Conservation (phyloP, 2,329 filamentous ascomycete genomes). For the Talaromyces sp. region DNA sequence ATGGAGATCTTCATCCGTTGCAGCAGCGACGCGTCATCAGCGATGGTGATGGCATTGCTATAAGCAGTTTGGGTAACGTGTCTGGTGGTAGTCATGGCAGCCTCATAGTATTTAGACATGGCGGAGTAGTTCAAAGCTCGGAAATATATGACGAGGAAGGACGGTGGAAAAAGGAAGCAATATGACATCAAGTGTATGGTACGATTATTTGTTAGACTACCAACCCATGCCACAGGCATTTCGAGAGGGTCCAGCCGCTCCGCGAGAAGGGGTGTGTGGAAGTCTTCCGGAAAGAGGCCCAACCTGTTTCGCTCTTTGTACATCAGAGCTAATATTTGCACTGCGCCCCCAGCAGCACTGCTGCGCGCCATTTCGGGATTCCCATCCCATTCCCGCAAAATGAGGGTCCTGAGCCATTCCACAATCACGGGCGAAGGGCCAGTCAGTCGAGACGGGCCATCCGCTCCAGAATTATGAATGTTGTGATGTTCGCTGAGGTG, state of each 20-base stretch:
- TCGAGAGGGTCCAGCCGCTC: slow-evolving; percentile 75
- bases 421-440: slow-evolving; percentile 40
- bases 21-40: slow-evolving; percentile 64
- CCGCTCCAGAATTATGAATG: slow-evolving; percentile 10
- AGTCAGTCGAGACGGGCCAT: slow-evolving; percentile 18
- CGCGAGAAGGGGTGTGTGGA: slow-evolving; percentile 74
- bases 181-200: slow-evolving; percentile 76
- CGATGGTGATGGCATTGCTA: slow-evolving; percentile 41
- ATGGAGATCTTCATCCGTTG: slow-evolving; percentile 68
- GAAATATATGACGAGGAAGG: slow-evolving; percentile 78
- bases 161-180: slow-evolving; percentile 75
- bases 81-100: slow-evolving; percentile 56
- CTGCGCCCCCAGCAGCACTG: slow-evolving; percentile 73
- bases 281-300: slow-evolving; percentile 68
- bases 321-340: slow-evolving; percentile 72
- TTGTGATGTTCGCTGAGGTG: slow-evolving; percentile 36
- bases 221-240: slow-evolving; percentile 72
- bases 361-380: slow-evolving; percentile 69
- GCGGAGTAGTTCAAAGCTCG: slow-evolving; percentile 82
- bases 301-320: slow-evolving; percentile 71
- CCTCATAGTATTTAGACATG: slow-evolving; percentile 80
- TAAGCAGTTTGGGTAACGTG: slow-evolving; percentile 52
- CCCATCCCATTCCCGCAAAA: slow-evolving; percentile 81
- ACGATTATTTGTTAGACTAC: slow-evolving; percentile 62
- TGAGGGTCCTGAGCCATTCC: slow-evolving; percentile 61